Conservation (phyloP, 495 filamentous ascomycete species). For the Schizothecium vesticola region DNA sequence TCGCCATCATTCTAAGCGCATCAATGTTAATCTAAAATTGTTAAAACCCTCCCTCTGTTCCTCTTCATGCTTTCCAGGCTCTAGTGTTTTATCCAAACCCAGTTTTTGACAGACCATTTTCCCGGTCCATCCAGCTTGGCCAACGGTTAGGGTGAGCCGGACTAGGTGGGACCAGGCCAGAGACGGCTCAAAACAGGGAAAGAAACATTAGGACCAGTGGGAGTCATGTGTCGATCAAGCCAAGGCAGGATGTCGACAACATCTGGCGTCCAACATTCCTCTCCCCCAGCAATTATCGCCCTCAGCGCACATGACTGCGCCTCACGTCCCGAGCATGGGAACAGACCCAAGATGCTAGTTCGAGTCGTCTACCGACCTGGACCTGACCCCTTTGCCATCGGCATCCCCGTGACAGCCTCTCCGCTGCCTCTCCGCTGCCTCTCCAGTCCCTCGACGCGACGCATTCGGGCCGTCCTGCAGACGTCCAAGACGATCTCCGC, state of each 20-base stretch:
- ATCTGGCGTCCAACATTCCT: background rate
- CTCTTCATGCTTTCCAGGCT: background rate
- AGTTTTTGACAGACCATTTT: background rate
- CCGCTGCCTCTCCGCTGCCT: too few species aligned
- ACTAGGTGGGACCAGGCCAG: background rate
- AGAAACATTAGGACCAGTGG: background rate
- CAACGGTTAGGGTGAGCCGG: background rate
- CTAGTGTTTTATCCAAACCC: background rate
- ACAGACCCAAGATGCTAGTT: too few species aligned
- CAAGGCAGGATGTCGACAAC: background rate
- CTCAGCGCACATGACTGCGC: background rate
- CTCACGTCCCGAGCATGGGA: background rate
- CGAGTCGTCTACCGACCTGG: too few species aligned
- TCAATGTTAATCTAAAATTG: slow-evolving; percentile 2
- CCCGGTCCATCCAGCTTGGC: background rate
- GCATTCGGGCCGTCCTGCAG: background rate
- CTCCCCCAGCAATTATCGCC: background rate
- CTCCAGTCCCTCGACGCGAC: background rate
- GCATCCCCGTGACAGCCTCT: background rate
- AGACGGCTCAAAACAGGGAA: background rate
- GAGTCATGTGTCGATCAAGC: background rate
- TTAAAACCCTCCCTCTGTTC: background rate
- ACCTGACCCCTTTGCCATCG: background rate
- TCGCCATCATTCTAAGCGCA: background rate
- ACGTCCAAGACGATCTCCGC: background rate